Conservation (phyloP, 2,329 filamentous ascomycete genomes). For the Arthrobotrys conoides region DNA sequence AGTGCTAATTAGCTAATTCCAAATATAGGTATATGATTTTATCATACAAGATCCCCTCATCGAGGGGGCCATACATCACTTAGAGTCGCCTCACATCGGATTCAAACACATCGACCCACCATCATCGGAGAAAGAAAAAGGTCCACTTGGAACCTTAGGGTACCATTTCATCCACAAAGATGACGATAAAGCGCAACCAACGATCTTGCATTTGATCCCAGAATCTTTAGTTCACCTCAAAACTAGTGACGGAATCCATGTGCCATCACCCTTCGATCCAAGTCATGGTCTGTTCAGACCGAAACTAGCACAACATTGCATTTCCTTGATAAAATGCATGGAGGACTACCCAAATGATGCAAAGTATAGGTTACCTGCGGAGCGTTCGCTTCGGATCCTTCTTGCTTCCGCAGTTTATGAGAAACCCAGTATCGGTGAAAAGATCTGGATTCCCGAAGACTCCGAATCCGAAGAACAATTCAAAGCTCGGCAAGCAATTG, state of each 20-base stretch:
- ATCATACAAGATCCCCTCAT: conserved; percentile 42
- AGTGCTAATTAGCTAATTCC: not conserved
- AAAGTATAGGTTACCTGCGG: conserved; percentile 9
- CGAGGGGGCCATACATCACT: conserved; percentile 24
- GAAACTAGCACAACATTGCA: conserved; percentile 31
- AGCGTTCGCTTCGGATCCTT: conserved; percentile 34
- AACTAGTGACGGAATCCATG: conserved; percentile 30
- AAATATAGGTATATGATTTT: conserved; percentile 44
- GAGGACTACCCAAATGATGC: conserved; percentile 28
- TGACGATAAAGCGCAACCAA: conserved; percentile 9
- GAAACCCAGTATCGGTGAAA: conserved; percentile 30
- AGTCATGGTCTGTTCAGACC: conserved; percentile 41
- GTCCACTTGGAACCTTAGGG: conserved; percentile 22
- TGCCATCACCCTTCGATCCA: conserved; percentile 54
- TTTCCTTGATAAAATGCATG: conserved; percentile 44
- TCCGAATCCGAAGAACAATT: conserved; percentile 26
- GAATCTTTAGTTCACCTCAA: conserved; percentile 36
- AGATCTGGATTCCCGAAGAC: conserved; percentile 22
- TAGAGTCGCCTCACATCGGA: conserved; percentile 24
- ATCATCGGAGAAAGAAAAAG: conserved; percentile 35
- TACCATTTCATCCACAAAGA: conserved; percentile 41
- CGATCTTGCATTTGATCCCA: conserved; percentile 31
- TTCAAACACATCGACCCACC: conserved; percentile 35
- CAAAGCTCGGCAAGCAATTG: conserved; percentile 14
- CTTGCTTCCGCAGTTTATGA: conserved; percentile 43